Conservation (phyloP, 176 grass and related monocot species). For the Chrysopogon serrulatus region DNA sequence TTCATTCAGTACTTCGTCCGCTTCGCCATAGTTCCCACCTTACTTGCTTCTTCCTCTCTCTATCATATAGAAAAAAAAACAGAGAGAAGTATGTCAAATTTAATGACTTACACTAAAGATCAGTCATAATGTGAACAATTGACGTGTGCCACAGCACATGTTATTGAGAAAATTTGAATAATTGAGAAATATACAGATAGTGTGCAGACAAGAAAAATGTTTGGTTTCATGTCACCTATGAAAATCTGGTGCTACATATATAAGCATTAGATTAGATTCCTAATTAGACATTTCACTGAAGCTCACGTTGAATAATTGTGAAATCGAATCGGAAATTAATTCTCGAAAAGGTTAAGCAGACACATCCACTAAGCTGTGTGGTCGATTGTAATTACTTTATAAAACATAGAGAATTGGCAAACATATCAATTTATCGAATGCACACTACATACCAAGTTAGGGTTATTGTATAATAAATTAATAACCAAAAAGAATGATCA, state of each 20-base stretch:
- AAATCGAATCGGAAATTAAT: too few relatives aligned
- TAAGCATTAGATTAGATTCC: not conserved
- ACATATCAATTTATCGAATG: too few relatives aligned
- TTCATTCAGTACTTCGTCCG: not conserved
- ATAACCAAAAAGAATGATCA: too few relatives aligned
- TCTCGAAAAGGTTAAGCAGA: too few relatives aligned
- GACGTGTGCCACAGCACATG: not conserved
- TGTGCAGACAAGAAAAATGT: not conserved
- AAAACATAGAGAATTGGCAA: not conserved
- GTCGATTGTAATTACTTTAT: not conserved
- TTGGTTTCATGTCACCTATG: not conserved
- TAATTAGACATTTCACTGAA: too few relatives aligned
- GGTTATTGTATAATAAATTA: not conserved
- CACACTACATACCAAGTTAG: not conserved
- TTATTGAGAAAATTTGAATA: not conserved
- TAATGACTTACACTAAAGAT: not conserved
- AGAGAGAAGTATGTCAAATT: too few relatives aligned
- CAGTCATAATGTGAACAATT: not conserved
- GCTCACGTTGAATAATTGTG: too few relatives aligned
- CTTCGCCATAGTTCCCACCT: too few relatives aligned
- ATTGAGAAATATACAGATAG: too few relatives aligned
- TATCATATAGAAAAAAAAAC: too few relatives aligned
- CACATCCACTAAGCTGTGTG: too few relatives aligned
- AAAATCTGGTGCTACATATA: not conserved
- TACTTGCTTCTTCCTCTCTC: too few relatives aligned